These are phyloP conservation scores for Cercospora zeae-maydis DNA, from an alignment of 2,329 filamentous ascomycete species.

Conservation along the genomic window DNA sequence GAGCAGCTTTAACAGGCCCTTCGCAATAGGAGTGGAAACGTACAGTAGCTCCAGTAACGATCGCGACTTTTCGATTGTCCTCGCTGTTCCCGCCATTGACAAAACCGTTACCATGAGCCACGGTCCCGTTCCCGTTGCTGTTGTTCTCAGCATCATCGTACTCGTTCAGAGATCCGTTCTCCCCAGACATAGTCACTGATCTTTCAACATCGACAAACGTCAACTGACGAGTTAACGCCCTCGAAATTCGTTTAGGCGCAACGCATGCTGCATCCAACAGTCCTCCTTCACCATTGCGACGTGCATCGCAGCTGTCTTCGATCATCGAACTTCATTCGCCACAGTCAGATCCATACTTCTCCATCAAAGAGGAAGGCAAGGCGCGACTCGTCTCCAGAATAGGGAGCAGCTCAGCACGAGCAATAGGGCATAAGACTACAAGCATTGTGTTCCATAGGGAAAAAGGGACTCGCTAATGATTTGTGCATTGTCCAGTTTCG, in stretches of 20 bases:
- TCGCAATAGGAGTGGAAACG: slow-evolving; percentile 23
- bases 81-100: neutral
- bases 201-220: slow-evolving; percentile 1
- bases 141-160: neutral
- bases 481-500: too few species aligned
- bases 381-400: neutral
- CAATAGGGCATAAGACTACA: neutral
- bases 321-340: neutral
- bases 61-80: slow-evolving; percentile 35
- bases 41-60: slow-evolving; percentile 44
- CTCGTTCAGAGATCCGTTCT: neutral
- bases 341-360: neutral
- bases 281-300: neutral
- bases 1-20: neutral
- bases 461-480: too few species aligned
- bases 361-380: neutral
- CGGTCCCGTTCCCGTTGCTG: neutral
- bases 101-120: neutral
- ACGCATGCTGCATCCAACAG: neutral
- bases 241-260: neutral
- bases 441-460: neutral
- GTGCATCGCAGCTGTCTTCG: neutral
- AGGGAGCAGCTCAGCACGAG: neutral
- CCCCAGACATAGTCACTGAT: neutral
- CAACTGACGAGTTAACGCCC: slow-evolving; percentile 1